Conservation (phyloP, 352 stramenopile species). For the Phytophthora constricta region DNA sequence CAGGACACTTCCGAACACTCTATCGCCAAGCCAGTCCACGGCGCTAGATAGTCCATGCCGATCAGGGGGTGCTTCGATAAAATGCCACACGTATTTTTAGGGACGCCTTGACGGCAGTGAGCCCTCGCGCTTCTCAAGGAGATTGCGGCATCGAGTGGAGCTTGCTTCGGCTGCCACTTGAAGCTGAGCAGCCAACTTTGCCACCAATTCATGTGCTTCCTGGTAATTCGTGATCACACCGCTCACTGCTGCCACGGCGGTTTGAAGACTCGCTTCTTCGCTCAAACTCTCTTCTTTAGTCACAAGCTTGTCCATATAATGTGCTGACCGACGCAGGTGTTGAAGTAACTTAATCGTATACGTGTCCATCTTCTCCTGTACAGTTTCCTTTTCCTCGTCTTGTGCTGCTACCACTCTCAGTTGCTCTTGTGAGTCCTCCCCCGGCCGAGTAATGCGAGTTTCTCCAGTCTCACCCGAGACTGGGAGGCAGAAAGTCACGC, state of each 20-base stretch:
- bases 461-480: conserved; percentile 35
- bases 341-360: conserved; percentile 69
- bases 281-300: conserved; percentile 58
- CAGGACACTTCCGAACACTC: conserved; percentile 26
- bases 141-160: conserved; percentile 34
- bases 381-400: conserved; percentile 30
- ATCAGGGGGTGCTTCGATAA: background rate
- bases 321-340: conserved; percentile 59
- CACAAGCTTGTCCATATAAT: conserved; percentile 73
- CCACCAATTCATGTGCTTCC: conserved; percentile 47
- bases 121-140: conserved; percentile 32
- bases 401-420: conserved; percentile 15
- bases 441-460: conserved; percentile 54
- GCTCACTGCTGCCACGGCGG: conserved; percentile 33
- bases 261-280: conserved; percentile 45
- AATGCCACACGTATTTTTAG: conserved; percentile 33
- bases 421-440: conserved; percentile 60
- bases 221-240: conserved; percentile 45
- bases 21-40: conserved; percentile 35
- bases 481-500: conserved; percentile 63
- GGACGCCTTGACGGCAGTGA: background rate
- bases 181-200: conserved; percentile 46
- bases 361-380: conserved; percentile 52
- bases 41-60: conserved; percentile 24
- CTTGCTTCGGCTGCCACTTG: conserved; percentile 41